A percentile compares a stretch with the other conserved stretches of the same genome.
These are phyloP conservation scores for Geranomyces variabilis DNA, from an alignment of 192 early-diverging fungal species.

Conservation along the genomic window DNA sequence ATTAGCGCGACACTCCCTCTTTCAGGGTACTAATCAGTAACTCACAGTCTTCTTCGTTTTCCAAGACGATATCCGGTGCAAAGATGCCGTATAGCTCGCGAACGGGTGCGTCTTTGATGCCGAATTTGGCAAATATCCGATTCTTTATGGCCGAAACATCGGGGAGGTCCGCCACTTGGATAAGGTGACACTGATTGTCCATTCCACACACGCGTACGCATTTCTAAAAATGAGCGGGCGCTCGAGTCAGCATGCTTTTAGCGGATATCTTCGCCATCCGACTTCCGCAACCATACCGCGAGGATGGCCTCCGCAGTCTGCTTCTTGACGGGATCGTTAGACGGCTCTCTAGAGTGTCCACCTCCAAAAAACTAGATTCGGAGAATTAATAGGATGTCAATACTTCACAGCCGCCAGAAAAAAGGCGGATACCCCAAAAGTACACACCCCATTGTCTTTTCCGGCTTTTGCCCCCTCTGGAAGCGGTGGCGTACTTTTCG, in stretches of 20 bases:
- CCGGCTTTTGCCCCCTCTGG: not conserved
- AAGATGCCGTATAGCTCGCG: constrained; percentile 40
- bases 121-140: constrained; percentile 80
- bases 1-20: not conserved
- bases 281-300: constrained; percentile 11
- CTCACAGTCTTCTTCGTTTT: constrained; percentile 18
- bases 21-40: no score
- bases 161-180: constrained; percentile 72
- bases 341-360: not conserved
- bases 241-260: constrained; percentile 1
- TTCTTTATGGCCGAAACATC: constrained; percentile 72
- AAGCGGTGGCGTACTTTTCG: not conserved
- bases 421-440: no score
- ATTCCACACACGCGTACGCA: constrained; percentile 81
- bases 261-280: not conserved
- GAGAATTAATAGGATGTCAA: not conserved
- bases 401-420: no score
- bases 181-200: constrained; percentile 76
- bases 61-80: constrained; percentile 20
- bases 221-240: constrained; percentile 43
- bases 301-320: constrained; percentile 27
- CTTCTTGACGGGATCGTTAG: not conserved
- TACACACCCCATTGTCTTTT: not conserved
- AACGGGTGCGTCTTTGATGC: constrained; percentile 54
- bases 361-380: not conserved